Evolutionary conservation across 2,329 filamentous ascomycete genomes (phyloP), one percentile per base, ranked within the genome.

Genomic region (Thielaviopsis musarum): DNA sequence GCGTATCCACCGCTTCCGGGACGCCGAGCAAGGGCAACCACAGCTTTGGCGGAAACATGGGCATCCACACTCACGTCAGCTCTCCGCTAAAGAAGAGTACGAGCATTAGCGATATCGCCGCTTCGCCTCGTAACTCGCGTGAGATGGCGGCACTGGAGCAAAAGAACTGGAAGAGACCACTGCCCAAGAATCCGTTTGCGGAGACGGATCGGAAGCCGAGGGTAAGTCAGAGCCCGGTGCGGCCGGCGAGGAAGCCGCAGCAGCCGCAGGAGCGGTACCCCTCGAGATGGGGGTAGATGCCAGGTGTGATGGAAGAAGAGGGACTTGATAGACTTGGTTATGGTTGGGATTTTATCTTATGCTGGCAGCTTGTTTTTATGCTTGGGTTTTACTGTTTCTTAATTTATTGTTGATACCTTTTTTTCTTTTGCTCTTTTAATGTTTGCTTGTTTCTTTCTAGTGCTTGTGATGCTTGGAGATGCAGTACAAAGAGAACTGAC

Each of bases 41-140:
- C 4, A 69, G 66, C 61, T 74, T 73, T 67, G 89, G 89, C 17
- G 89, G 91, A 2, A 91, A 79, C 67, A 74, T 95, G 56, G 90
- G 91, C 15, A 78, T 94, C 0, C 90, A 84, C 69, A 85, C 79
- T 5, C 88, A 95, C 69, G 83, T 83, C 5, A 86, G 84, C 49
- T 95, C 88, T 12, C 91, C 91, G 0, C 70, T 97, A 13, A 85
- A 89, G 66, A 95, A 95, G 69, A 78, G 87, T 1, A 74, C 74
- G 15, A 82, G 82, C 75, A 65, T 88, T 73, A 70, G 81, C 70
- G 70, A 87, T 60, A 70, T 71, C 24, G 66, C 68, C 7, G 64
- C 67, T 7, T 78, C 78, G 45, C 81, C 81, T 1, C 74, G 77
- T 52, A 84, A 82, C 65, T 81, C 79, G 3, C 74, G 77, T 49